Evolutionary conservation across 1,284 basidiomycete genomes (phyloP).

Genomic region (Fomitiporia mediterranea): DNA sequence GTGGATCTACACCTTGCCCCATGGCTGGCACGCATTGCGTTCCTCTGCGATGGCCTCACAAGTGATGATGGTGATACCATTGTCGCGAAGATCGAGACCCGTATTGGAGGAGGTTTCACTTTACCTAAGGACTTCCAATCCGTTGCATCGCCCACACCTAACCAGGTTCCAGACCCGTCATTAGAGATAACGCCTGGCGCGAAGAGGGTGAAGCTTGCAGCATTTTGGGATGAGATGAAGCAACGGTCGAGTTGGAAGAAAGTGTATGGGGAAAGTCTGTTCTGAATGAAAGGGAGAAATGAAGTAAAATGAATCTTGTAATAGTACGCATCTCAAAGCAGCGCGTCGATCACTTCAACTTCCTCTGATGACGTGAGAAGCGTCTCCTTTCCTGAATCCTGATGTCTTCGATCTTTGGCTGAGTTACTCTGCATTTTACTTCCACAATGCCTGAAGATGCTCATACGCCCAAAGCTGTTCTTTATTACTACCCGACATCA

Average conservation of each 20-base stretch:
- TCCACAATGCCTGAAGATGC: conserved; percentile 16
- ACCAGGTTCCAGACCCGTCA: conserved; percentile 11
- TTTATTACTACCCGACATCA: conserved; percentile 52
- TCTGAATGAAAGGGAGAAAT: no score
- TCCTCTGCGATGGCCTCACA: conserved; percentile 48
- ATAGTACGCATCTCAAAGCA: no score
- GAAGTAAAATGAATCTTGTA: no score
- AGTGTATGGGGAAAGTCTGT: conserved; percentile 49
- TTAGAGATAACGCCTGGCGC: conserved; percentile 21
- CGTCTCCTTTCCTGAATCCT: conserved; percentile 14
- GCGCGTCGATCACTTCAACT: no score
- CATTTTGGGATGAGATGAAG: conserved; percentile 65
- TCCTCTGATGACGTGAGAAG: no score
- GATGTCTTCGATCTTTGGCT: no score
- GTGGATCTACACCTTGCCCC: conserved; percentile 78
- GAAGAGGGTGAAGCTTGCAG: conserved; percentile 44
- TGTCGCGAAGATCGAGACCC: conserved; percentile 46
- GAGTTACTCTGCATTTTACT: conserved; percentile 21
- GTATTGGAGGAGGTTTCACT: conserved; percentile 42
- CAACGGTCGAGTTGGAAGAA: conserved; percentile 66
- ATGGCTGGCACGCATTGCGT: conserved; percentile 67
- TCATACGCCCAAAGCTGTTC: conserved; percentile 49
- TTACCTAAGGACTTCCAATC: conserved; percentile 40
- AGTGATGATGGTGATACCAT: conserved; percentile 46
- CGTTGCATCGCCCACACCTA: neutral